Conservation (phyloP, 1,284 basidiomycete species). For the Boletellus dicymbophilus region DNA sequence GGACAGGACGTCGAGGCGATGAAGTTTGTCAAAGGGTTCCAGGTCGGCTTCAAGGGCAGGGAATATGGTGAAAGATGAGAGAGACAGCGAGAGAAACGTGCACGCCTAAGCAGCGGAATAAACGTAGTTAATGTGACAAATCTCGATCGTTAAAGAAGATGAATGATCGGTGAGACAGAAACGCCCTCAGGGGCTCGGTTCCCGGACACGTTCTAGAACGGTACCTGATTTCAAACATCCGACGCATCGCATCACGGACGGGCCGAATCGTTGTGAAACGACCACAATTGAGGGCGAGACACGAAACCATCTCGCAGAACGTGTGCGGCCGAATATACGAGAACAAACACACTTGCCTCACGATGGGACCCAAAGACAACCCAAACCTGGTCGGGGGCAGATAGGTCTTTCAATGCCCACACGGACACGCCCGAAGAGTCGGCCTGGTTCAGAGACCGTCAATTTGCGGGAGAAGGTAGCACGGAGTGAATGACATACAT, state of each 20-base stretch:
- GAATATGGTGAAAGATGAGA: slow-evolving; percentile 46
- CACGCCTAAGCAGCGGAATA: slow-evolving; percentile 46
- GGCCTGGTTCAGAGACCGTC: slow-evolving; percentile 11
- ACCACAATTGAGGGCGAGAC: too few relatives aligned
- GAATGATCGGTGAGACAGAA: slow-evolving; percentile 17
- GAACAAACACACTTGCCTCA: too few relatives aligned
- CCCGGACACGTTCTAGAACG: not conserved
- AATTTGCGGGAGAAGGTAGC: too few relatives aligned
- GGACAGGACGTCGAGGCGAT: slow-evolving; percentile 43
- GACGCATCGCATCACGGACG: slow-evolving; percentile 14
- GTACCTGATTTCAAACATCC: slow-evolving; percentile 27
- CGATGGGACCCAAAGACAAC: slow-evolving; percentile 59
- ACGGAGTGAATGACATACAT: slow-evolving; percentile 17
- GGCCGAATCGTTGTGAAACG: too few relatives aligned
- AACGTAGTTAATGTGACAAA: slow-evolving; percentile 17
- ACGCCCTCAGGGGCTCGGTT: not conserved
- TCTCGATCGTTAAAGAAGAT: slow-evolving; percentile 7
- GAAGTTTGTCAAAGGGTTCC: slow-evolving; percentile 55
- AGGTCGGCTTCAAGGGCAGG: slow-evolving; percentile 63
- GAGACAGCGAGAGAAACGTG: slow-evolving; percentile 50
- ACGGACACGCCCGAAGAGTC: slow-evolving; percentile 38
- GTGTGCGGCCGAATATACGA: too few relatives aligned
- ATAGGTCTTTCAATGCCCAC: slow-evolving; percentile 45
- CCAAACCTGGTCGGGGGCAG: slow-evolving; percentile 43
- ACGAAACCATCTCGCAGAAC: too few relatives aligned